Conservation (phyloP, 2,329 filamentous ascomycete species). For the Fusarium pseudocircinatum region DNA sequence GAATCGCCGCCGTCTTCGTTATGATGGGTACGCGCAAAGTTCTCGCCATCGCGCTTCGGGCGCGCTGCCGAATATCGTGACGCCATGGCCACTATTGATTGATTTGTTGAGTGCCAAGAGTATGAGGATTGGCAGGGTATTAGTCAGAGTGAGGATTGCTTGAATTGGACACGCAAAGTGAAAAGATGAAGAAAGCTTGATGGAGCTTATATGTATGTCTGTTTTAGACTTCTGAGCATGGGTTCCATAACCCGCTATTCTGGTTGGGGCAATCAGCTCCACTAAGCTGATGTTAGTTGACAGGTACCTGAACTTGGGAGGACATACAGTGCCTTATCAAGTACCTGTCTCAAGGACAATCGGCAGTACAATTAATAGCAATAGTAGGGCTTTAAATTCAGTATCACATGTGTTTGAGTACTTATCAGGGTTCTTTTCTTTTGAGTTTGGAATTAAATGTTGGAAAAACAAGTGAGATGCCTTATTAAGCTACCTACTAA, state of each 20-base stretch:
- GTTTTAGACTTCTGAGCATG: not conserved
- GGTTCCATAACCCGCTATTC: slow-evolving; percentile 2
- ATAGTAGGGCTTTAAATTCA: not conserved
- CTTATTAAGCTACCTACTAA: not conserved
- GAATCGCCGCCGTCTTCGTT: slow-evolving; percentile 60
- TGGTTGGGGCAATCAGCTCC: slow-evolving; percentile 15
- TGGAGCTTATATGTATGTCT: slow-evolving; percentile 19
- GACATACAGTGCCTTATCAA: not conserved
- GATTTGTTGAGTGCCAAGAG: not conserved
- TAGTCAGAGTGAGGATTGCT: not conserved
- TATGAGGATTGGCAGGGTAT: not conserved
- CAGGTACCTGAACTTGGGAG: not conserved
- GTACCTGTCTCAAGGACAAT: not conserved
- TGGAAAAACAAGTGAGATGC: not conserved
- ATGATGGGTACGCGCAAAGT: slow-evolving; percentile 80
- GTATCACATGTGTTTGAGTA: not conserved
- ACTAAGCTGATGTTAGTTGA: not conserved
- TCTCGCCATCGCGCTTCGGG: slow-evolving; percentile 84
- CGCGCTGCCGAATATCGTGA: slow-evolving; percentile 73
- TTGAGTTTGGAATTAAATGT: not conserved
- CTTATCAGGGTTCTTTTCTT: not conserved
- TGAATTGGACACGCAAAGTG: slow-evolving; percentile 14
- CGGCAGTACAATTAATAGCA: not conserved
- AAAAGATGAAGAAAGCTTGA: slow-evolving; percentile 13
- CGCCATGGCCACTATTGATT: slow-evolving; percentile 54